Percentiles rank a stretch among this genome's conserved stretches.
Conservation (phyloP, 805 yeast species). For the Metschnikowia baotianmanensis region DNA sequence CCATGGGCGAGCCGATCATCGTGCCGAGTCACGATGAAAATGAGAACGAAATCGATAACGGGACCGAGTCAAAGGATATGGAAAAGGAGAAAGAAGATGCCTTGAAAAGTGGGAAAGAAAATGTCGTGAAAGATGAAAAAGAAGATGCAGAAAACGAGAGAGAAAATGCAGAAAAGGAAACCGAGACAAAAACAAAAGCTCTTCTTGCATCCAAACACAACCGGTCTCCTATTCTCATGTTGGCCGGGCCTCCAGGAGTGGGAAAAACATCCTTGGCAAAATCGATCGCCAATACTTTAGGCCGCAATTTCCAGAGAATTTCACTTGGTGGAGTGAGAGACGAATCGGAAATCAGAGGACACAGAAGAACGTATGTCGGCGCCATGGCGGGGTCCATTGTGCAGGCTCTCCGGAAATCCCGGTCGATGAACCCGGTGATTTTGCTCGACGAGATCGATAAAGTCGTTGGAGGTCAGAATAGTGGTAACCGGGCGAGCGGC, state of each 20-base stretch:
- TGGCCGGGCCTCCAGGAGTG: conserved; percentile 93
- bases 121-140: conserved; percentile 25
- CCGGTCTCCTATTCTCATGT: conserved; percentile 71
- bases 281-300: conserved; percentile 72
- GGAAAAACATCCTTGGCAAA: conserved; percentile 88
- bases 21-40: conserved; percentile 39
- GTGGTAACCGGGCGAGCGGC: conserved; percentile 55
- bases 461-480: conserved; percentile 52
- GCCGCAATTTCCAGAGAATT: conserved; percentile 72
- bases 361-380: conserved; percentile 87
- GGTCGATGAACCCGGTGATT: conserved; percentile 79
- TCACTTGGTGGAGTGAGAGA: conserved; percentile 87
- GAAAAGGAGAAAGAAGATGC: too few relatives aligned
- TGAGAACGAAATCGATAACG: too few relatives aligned
- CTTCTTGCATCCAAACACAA: conserved; percentile 31
- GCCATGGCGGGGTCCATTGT: conserved; percentile 86
- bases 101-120: too few relatives aligned
- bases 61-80: too few relatives aligned
- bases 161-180: neutral
- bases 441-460: conserved; percentile 85
- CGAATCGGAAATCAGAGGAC: conserved; percentile 88
- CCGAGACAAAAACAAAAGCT: conserved; percentile 7
- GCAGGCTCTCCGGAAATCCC: conserved; percentile 72
- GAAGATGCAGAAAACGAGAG: conserved; percentile 7
- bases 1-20: conserved; percentile 26